Evolutionary conservation across 2,329 filamentous ascomycete genomes (phyloP), one percentile per base, ranked within the genome.

Genomic region (Cephalotrichum gorgonifer): DNA sequence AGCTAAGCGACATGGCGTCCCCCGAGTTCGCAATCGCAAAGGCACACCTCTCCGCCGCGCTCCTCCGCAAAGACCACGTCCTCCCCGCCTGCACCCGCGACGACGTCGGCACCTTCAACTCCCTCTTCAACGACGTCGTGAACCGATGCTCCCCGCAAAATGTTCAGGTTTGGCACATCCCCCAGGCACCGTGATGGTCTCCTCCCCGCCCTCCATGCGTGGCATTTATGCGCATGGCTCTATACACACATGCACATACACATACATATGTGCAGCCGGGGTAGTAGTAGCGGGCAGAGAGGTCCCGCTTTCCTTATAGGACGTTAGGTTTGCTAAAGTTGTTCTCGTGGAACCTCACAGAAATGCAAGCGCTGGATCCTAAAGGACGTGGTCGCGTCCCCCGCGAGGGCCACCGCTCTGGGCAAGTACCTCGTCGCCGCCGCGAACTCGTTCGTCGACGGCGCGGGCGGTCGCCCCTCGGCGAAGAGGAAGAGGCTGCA

Each of bases 351-450:
- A 41, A 14, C 20, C 12, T 15, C 51, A 69, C 79, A 95, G 89
- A 86, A 80, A 74, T 90, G 86, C 77, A 95, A 90, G 77, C 74
- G 78, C 68, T 95, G 88, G 88, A 83, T 91, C 59, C 68, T 89
- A 61, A 75, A 76, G 58, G 79, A 88, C 69, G 72, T 91, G 61
- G 73, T 79, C 57, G 75, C 76, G 51, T 93, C 88, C 52, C 64
- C 76, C 50, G 71, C 75, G 56, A 82, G 88, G 57, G 75, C 80
- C 55, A 69, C 72, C 51, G 78, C 83, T 39, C 69, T 94, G 55
- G 85, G 79, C 56, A 90, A 88, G 66, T 95, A 88, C 65, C 69
- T 94, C 54, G 74, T 76, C 53, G 79, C 83, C 44, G 68, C 91
- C 51, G 76, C 85, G 55, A 78, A 74, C 53, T 83, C 82, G 39